These are phyloP conservation scores for Centrapalus pauciflorus DNA, from an alignment of 129 eudicot species.

Conservation along the genomic window DNA sequence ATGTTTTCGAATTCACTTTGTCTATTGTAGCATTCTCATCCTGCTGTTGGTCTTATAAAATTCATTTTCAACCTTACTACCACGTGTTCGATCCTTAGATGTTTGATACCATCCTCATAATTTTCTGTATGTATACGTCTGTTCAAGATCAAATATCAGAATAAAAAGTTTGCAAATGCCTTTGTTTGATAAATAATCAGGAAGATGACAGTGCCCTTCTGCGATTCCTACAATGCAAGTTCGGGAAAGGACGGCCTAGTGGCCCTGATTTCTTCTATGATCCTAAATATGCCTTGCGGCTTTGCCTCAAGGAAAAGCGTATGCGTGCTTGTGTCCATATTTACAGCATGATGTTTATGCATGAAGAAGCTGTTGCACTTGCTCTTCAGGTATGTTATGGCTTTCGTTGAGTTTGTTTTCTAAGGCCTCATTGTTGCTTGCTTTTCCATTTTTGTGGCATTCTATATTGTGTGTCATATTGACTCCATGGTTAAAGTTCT, in stretches of 20 bases:
- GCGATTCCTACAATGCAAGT: slow-evolving; percentile 88
- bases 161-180: not conserved
- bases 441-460: not conserved
- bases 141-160: not conserved
- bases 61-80: not conserved
- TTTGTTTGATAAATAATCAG: slow-evolving; percentile 28
- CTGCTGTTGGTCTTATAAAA: not conserved
- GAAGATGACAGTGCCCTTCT: slow-evolving; percentile 94
- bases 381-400: slow-evolving; percentile 72
- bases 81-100: not conserved
- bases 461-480: not conserved
- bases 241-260: slow-evolving; percentile 68
- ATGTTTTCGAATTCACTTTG: not conserved
- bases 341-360: slow-evolving; percentile 99
- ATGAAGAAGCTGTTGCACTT: slow-evolving; percentile 99
- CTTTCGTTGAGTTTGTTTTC: not conserved
- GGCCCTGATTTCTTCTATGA: slow-evolving; percentile 95
- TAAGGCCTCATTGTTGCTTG: not conserved
- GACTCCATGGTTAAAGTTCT: not conserved
- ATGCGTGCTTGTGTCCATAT: slow-evolving; percentile 99
- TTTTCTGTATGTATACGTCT: not conserved
- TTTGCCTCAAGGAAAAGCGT: slow-evolving; percentile 83
- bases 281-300: slow-evolving; percentile 91
- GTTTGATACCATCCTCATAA: not conserved
- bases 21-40: not conserved